Conservation (phyloP, 2,329 filamentous ascomycete species). For the Colletotrichum echinochloae region DNA sequence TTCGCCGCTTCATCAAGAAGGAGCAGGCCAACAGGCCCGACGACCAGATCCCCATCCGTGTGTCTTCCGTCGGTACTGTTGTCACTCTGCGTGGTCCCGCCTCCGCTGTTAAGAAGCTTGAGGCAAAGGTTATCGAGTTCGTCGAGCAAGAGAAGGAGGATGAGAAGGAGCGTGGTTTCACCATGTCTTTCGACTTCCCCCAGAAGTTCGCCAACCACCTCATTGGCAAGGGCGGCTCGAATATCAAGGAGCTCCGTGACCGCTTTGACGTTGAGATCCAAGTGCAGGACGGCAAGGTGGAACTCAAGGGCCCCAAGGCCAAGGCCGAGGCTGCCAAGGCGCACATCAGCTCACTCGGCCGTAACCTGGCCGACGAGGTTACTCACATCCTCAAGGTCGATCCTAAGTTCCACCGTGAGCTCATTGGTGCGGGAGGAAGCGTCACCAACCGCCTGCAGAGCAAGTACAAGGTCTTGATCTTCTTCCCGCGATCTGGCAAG, state of each 20-base stretch:
- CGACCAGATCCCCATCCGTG: constrained; percentile 70
- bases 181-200: constrained; percentile 88
- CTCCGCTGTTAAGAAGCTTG: constrained; percentile 77
- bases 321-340: constrained; percentile 90
- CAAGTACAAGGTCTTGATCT: constrained; percentile 93
- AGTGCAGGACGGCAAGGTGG: constrained; percentile 92
- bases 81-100: constrained; percentile 83
- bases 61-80: constrained; percentile 68
- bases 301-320: constrained; percentile 94
- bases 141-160: constrained; percentile 90
- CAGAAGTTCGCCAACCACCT: constrained; percentile 93
- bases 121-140: constrained; percentile 80
- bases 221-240: constrained; percentile 75
- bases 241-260: constrained; percentile 74
- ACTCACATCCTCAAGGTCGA: constrained; percentile 91
- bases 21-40: constrained; percentile 69
- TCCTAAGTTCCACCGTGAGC: constrained; percentile 91
- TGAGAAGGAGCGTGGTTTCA: constrained; percentile 93
- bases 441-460: constrained; percentile 94
- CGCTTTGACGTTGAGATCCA: constrained; percentile 82
- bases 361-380: constrained; percentile 90
- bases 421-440: constrained; percentile 88
- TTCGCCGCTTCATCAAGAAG: constrained; percentile 73
- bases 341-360: constrained; percentile 82
- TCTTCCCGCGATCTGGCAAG: constrained; percentile 83